Conservation (phyloP, 177 flowering plant species). For the Vitis hybrid region DNA sequence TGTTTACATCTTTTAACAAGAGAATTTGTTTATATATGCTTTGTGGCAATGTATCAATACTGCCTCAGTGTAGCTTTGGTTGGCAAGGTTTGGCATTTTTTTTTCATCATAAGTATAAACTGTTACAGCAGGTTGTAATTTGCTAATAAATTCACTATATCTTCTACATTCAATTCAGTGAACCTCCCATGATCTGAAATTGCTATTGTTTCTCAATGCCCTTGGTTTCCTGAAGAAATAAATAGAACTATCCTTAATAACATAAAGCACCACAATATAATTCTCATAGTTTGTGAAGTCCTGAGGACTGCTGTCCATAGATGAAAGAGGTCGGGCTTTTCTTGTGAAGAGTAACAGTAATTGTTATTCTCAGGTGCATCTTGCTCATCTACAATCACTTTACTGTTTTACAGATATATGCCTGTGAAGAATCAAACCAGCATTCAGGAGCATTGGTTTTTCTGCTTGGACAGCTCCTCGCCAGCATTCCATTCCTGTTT, state of each 20-base stretch:
- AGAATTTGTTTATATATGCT: too few species aligned
- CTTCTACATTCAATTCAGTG: too few species aligned
- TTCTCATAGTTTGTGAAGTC: not conserved
- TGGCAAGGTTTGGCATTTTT: too few species aligned
- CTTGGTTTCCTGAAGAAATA: not conserved
- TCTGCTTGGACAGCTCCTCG: constrained; percentile 80
- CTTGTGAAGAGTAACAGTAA: not conserved
- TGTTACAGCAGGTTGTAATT: too few species aligned
- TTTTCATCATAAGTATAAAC: too few species aligned
- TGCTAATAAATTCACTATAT: too few species aligned
- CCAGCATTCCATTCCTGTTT: constrained; percentile 93
- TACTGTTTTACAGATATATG: constrained; percentile 51
- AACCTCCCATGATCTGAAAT: too few species aligned
- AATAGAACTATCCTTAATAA: not conserved
- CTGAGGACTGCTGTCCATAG: not conserved
- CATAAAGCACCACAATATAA: not conserved
- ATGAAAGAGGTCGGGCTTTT: not conserved
- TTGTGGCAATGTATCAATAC: too few species aligned
- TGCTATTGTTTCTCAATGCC: too few species aligned
- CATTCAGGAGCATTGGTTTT: constrained; percentile 88
- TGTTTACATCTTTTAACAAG: too few species aligned
- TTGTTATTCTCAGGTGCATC: not conserved
- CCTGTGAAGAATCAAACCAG: constrained; percentile 69
- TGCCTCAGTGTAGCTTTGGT: too few species aligned
- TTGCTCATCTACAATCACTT: not conserved